Evolutionary conservation across 2,329 filamentous ascomycete species (phyloP), one percentile per base, ranked within the genome.

Genomic region (Thielaviopsis populi): DNA sequence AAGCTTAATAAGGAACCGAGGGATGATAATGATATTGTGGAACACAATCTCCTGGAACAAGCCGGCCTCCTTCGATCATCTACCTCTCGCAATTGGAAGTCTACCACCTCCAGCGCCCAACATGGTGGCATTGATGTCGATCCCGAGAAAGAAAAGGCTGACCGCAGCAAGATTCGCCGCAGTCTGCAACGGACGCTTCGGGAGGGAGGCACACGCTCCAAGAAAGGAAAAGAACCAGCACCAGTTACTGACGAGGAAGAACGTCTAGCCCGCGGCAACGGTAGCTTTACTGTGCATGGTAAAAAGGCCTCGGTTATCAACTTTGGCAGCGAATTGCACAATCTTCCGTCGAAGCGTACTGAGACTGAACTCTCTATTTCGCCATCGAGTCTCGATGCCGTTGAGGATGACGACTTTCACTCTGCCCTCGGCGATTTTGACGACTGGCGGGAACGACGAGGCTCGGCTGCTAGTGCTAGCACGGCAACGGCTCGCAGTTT

Each of bases 261-360:
- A 68, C 84, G 87, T 11, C 79, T 99, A 13, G 79, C 87, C 6
- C 84, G 94, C 59, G 87, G 87, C 13, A 84, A 88, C 13, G 90
- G 90, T 4, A 95, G 89, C 69, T 99, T 99, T 73, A 95, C 94
- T 3, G 86, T 99, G 3, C 94, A 99, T 71, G 92, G 94, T 66
- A 99, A 97, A 77, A 97, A 99, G 74, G 94, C 94, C 2, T 96
- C 91, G 0, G 89, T 99, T 64, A 89, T 99, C 69, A 95, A 89
- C n/a, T 95, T 99, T 72, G 91, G 91, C 8, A 85, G 86, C n/a
- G 92, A 96, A 69, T 85, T 96, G 77, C 86, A 92, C 70, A 86
- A 82, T 66, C 83, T 91, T 74, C 81, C 86, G 0, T 80, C 84
- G 0, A 88, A 92, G 66, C 75, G 77, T 58, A 75, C 74, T 56